Base-by-base conservation (phyloP, 495 filamentous ascomycete species). In the Tuber borchii region DNA sequence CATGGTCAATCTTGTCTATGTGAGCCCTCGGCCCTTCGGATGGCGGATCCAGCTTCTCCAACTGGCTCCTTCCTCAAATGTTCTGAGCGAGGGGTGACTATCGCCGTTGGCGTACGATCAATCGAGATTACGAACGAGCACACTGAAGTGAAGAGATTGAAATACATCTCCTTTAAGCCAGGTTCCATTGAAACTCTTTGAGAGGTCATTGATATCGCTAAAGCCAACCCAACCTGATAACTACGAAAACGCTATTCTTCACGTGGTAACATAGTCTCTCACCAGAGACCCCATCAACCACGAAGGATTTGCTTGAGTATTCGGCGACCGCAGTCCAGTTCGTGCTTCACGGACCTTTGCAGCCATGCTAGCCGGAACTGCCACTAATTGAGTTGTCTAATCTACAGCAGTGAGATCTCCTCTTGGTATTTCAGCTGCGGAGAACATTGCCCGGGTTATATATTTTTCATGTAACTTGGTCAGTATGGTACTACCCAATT, bases 371-470 rank as follows among this genome's bases (percentile, higher is more conserved):
- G 34, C 95, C 0, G 95, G 95, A 46, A 99, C 95, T 44, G 97
- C 97, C 84, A 97, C 95, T 3, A 95, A 99, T 83, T 96, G 95
- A 76, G 98, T 99, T 96, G 98, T 98, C 87, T 93, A 93, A 7
- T 97, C 94, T 85, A 96, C 95, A 73, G 93, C 96, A 37, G 95
- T 98, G n/a, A 91, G 95, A 71, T 93, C 93, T 84, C 86, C 97
- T n/a, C 94, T 99, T 9, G 95, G 98, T 87, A 97, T 94, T 17
- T 98, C 96, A 95, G 96, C 96, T 42, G 96, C 95, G 31, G 95
- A 98, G 86, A 95, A 97, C 83, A 90, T 97, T 78, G 95, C 96
- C 71, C 95, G 96, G 77, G 96, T 99, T 69, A 91, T 96, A 78
- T 97, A 94, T 81, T 99, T 95, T 88, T 93, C 95, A 84, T 94